A percentile compares a stretch with the other conserved stretches of the same genome.
Evolutionary conservation across 495 filamentous ascomycete species (phyloP).

Genomic region (Cercophora newfieldiana): DNA sequence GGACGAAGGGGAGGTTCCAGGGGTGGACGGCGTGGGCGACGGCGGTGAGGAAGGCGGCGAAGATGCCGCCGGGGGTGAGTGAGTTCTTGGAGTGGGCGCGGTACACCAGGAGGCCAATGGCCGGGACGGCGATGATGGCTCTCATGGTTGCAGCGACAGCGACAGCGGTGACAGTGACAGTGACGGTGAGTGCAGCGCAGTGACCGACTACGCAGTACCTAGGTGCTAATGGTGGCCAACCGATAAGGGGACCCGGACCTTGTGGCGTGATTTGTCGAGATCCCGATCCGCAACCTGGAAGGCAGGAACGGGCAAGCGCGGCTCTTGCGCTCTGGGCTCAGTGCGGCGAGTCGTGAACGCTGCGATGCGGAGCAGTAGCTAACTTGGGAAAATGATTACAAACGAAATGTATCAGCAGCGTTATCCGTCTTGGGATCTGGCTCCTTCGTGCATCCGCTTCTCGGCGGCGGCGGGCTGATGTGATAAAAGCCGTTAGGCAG

Average conservation of each 20-base stretch:
- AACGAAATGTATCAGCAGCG: not conserved
- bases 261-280: not conserved
- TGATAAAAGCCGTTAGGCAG: no score
- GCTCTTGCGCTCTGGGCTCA: not conserved
- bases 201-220: no score
- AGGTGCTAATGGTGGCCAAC: not conserved
- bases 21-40: slow-evolving; percentile 82
- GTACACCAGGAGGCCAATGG: slow-evolving; percentile 62
- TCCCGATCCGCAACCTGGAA: not conserved
- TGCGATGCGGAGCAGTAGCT: no score
- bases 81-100: slow-evolving; percentile 73
- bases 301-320: not conserved
- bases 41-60: slow-evolving; percentile 70
- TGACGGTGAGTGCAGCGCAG: no score
- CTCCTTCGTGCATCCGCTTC: not conserved
- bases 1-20: slow-evolving; percentile 81
- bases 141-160: slow-evolving; percentile 55
- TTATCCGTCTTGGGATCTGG: not conserved
- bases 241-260: not conserved
- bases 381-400: no score
- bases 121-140: slow-evolving; percentile 66
- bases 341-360: not conserved
- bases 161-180: no score
- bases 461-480: not conserved
- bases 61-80: slow-evolving; percentile 70